Evolutionary conservation across 176 grass and related monocot species (phyloP), one percentile per base, ranked within the genome.

Genomic region (Aechmea fasciata): DNA sequence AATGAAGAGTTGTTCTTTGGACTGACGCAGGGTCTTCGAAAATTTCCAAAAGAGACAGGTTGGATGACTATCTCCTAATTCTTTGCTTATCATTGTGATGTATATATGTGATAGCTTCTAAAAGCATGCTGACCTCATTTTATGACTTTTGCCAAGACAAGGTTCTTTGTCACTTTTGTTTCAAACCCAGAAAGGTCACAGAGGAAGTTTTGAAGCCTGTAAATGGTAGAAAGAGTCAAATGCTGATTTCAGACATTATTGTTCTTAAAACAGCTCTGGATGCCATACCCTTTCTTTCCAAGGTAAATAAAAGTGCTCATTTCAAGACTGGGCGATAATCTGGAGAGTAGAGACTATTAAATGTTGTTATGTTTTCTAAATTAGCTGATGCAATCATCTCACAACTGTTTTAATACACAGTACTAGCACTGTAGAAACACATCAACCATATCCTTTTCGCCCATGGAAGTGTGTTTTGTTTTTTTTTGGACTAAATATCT

Each of bases 31-130:
- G 81, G 83, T 80, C 92, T 96, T 72, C 79, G 92, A 14, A 96
- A 96, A 79, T 96, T 96, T 89, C 92, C 92, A 59, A 96, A 96
- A 92, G 92, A 96, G 88, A 89, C 88, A 67, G 92, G 92, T 96
- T 81, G 29, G 75, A 59, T 59, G 54, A 57, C 15, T 59, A n/a
- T 59, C 19, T 41, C 33, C 17, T 80, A 70, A 53, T 48, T 68
- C 57, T 63, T 80, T 74, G 73, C 65, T 66, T 41, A 57, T 57
- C 71, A 10, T 71, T 17, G 20, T 71, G 33, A 12, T 53, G 11
- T 63, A 11, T 49, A 51, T 74, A 51, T 41, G 19, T 51, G 55
- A 28, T 59, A 18, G 14, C 22, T 33, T 51, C 26, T 52, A 24
- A 29, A 3, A 41, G 33, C 3, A 41, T 29, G 1, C 11, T 23